phyloP scores from a whole-genome alignment of 176 grass and related monocot genomes.

The Pontederia crassipes region DNA sequence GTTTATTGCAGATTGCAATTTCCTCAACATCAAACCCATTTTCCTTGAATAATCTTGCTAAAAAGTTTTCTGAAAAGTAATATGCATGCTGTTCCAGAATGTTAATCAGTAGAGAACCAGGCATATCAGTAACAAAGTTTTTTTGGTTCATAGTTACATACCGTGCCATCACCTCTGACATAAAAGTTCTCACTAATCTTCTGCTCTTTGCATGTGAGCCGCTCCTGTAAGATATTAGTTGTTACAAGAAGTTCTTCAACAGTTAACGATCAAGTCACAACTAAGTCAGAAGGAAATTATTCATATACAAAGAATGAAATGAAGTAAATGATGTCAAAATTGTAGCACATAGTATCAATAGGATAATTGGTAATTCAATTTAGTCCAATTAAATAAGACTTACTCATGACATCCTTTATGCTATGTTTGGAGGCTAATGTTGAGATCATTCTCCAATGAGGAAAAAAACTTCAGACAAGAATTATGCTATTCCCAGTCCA shows the following conservation, averaged over 20 bases:
- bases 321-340: no score
- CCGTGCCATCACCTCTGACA: constrained; percentile 96
- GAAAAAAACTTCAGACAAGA: no score
- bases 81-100: constrained; percentile 56
- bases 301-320: no score
- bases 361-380: no score
- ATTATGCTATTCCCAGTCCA: no score
- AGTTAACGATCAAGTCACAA: not conserved
- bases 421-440: no score
- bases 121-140: constrained; percentile 6
- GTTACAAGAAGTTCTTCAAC: not conserved
- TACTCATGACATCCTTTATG: no score
- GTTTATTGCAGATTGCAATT: constrained; percentile 68
- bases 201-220: constrained; percentile 74
- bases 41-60: constrained; percentile 49
- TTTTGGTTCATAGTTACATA: constrained; percentile 26
- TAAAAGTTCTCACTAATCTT: constrained; percentile 95
- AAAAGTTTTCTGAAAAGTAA: constrained; percentile 72
- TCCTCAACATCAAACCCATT: constrained; percentile 64
- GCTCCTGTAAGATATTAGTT: constrained; percentile 60
- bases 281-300: not conserved
- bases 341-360: no score
- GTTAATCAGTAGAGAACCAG: constrained; percentile 7
- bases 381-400: no score
- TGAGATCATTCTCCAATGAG: no score